These are phyloP conservation scores for Trametopsis cervina DNA, from an alignment of 768 basidiomycete species.

Conservation along the genomic window DNA sequence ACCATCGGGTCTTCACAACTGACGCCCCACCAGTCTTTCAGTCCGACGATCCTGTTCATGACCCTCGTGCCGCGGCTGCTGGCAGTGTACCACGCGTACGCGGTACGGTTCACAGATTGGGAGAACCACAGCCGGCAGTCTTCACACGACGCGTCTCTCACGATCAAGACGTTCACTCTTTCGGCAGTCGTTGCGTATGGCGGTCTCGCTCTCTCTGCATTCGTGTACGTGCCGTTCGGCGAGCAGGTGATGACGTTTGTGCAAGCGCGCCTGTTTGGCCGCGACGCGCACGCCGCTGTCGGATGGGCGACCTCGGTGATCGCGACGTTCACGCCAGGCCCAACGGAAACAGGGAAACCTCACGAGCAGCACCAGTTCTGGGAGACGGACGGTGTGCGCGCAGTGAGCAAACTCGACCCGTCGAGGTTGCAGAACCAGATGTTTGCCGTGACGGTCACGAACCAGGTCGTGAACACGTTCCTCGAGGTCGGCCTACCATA, in stretches of 20 bases:
- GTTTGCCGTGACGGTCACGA: slow-evolving; percentile 89
- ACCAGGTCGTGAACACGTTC: slow-evolving; percentile 75
- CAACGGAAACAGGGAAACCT: slow-evolving; percentile 18
- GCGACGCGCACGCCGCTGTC: slow-evolving; percentile 10
- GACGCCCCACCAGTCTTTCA: slow-evolving; percentile 51
- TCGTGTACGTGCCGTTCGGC: slow-evolving; percentile 93
- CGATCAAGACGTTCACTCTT: slow-evolving; percentile 86
- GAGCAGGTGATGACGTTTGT: slow-evolving; percentile 67
- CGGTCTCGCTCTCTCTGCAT: slow-evolving; percentile 88
- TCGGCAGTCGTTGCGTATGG: slow-evolving; percentile 88
- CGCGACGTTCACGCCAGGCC: slow-evolving; percentile 15
- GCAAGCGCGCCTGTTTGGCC: slow-evolving; percentile 22
- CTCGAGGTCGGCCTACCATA: slow-evolving; percentile 79
- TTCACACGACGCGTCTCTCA: slow-evolving; percentile 70
- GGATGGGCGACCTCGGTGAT: slow-evolving; percentile 13
- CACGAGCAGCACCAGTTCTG: slow-evolving; percentile 28
- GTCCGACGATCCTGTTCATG: slow-evolving; percentile 80
- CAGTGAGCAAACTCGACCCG: slow-evolving; percentile 55
- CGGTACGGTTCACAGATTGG: slow-evolving; percentile 70
- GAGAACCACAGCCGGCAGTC: slow-evolving; percentile 88
- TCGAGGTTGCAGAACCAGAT: slow-evolving; percentile 80
- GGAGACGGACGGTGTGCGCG: slow-evolving; percentile 44
- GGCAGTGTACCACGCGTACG: slow-evolving; percentile 61
- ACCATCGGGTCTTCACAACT: neutral
- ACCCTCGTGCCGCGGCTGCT: slow-evolving; percentile 77